phyloP scores from a whole-genome alignment of 352 stramenopile genomes.

The Phytophthora vignae region DNA sequence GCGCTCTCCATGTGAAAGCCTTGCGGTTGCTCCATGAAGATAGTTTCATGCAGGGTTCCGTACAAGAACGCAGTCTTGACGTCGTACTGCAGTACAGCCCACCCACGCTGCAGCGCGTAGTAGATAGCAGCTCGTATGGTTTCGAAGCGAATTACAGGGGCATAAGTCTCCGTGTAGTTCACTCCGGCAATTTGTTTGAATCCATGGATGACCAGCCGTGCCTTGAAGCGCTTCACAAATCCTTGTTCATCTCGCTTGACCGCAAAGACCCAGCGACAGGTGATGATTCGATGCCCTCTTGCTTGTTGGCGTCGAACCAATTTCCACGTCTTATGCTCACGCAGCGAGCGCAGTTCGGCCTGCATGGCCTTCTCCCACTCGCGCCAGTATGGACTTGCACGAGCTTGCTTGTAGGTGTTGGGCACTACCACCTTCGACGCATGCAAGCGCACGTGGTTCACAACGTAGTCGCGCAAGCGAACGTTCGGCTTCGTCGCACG shows the following conservation, averaged over 20 bases:
- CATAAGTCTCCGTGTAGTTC: not conserved
- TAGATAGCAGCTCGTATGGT: not conserved
- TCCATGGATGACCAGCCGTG: not conserved
- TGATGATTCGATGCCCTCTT: not conserved
- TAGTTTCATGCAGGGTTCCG: not conserved
- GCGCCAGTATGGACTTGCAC: too few relatives aligned
- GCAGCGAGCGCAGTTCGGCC: not conserved
- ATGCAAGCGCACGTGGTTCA: too few relatives aligned
- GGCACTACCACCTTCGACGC: too few relatives aligned
- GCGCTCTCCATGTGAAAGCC: not conserved
- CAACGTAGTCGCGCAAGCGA: too few relatives aligned
- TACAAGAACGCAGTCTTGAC: conserved; percentile 3
- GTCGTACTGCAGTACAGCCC: not conserved
- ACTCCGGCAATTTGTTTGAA: not conserved
- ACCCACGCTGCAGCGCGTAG: not conserved
- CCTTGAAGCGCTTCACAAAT: not conserved
- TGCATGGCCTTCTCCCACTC: not conserved
- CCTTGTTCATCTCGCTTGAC: not conserved
- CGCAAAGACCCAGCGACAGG: not conserved
- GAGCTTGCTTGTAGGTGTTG: too few relatives aligned
- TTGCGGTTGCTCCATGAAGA: not conserved
- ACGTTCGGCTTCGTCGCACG: too few relatives aligned
- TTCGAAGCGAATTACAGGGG: not conserved
- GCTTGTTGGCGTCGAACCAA: not conserved
- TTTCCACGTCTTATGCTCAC: not conserved